A percentile compares a stretch with the other conserved stretches of the same genome.
phyloP scores from a whole-genome alignment of 2,329 filamentous ascomycete species.

The Colletotrichum chrysophilum region DNA sequence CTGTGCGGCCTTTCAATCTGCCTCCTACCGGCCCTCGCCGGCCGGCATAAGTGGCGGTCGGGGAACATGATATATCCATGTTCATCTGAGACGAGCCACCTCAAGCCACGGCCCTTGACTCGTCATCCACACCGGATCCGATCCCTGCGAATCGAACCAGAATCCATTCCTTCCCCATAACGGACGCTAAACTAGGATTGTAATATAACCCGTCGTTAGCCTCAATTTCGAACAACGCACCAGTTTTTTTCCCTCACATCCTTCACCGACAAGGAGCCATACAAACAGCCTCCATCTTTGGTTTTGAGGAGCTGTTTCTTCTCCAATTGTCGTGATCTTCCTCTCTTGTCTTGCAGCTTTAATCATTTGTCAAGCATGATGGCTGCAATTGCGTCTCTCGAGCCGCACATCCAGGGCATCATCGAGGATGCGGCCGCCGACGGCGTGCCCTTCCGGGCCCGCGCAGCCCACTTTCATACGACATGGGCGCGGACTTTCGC shows the following conservation, averaged over 20 bases:
- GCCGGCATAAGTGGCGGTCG: neutral
- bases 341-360: neutral
- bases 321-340: neutral
- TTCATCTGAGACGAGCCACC: slow-evolving; percentile 10
- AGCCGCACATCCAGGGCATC: slow-evolving; percentile 41
- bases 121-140: neutral
- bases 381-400: slow-evolving; percentile 27
- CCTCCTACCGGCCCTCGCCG: slow-evolving; percentile 3
- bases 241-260: neutral
- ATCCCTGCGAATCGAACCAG: slow-evolving; percentile 10
- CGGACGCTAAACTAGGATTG: slow-evolving; percentile 18
- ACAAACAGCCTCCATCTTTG: neutral
- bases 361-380: neutral
- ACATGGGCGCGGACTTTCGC: slow-evolving; percentile 97
- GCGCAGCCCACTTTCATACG: slow-evolving; percentile 75
- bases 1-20: neutral
- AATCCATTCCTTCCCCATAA: neutral
- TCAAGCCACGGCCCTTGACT: slow-evolving; percentile 11
- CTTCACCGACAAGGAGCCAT: neutral
- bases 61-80: slow-evolving; percentile 10
- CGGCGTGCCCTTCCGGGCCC: slow-evolving; percentile 76
- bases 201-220: slow-evolving; percentile 16
- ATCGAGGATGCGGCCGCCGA: slow-evolving; percentile 33
- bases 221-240: neutral
- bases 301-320: neutral